phyloP scores from a whole-genome alignment of 2,329 filamentous ascomycete species.

The Claviceps fusiformis region DNA sequence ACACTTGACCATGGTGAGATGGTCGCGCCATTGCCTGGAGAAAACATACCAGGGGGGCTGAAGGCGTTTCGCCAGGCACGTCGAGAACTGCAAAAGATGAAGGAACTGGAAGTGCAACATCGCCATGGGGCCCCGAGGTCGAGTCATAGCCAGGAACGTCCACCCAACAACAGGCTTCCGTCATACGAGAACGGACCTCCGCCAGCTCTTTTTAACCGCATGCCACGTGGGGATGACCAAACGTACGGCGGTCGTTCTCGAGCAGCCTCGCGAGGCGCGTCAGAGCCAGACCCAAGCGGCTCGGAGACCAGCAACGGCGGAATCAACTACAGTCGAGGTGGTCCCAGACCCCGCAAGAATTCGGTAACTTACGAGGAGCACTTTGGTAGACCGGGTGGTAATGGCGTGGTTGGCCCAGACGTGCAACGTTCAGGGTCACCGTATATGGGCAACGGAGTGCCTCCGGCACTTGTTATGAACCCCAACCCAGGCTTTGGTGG shows the following conservation, averaged over 20 bases:
- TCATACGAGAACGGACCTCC: constrained; percentile 32
- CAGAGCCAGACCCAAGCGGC: constrained; percentile 39
- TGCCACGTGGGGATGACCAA: constrained; percentile 28
- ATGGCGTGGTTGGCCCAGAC: not conserved
- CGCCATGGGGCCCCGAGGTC: constrained; percentile 18
- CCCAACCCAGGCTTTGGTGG: not conserved
- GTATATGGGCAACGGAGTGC: not conserved
- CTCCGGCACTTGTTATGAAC: not conserved
- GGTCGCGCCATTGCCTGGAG: constrained; percentile 21
- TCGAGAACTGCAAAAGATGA: constrained; percentile 41
- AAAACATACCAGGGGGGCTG: constrained; percentile 34
- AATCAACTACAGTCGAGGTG: constrained; percentile 26
- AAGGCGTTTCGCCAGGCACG: constrained; percentile 44
- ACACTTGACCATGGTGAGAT: not conserved
- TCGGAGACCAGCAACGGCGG: constrained; percentile 39
- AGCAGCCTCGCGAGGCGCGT: constrained; percentile 18
- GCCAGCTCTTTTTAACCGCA: constrained; percentile 31
- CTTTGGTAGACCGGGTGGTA: constrained; percentile 7
- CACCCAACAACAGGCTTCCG: constrained; percentile 20
- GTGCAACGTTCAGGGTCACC: not conserved
- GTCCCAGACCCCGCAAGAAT: constrained; percentile 25
- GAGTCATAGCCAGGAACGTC: constrained; percentile 10
- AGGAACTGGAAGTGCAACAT: constrained; percentile 35
- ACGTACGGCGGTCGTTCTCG: constrained; percentile 16
- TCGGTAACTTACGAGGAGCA: constrained; percentile 24